A percentile compares a stretch with the other conserved stretches of the same genome.
These are phyloP conservation scores for Fusarium irregulare DNA, from an alignment of 2,329 filamentous ascomycete genomes.

Conservation along the genomic window DNA sequence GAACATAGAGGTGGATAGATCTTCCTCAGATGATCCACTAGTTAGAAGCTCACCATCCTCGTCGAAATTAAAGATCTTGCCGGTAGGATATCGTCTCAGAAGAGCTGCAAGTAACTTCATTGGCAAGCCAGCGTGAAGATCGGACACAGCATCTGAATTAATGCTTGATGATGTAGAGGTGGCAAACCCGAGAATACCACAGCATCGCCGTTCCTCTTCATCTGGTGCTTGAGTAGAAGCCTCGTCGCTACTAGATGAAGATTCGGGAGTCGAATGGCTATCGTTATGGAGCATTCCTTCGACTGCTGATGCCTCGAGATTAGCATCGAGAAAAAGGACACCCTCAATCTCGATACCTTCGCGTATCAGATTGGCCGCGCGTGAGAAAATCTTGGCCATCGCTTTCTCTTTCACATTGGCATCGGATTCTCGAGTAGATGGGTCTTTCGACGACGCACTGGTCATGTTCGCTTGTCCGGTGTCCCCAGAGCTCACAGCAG, in stretches of 20 bases:
- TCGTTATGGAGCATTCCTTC: slow-evolving; percentile 38
- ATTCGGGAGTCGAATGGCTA: slow-evolving; percentile 15
- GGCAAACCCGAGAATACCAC: slow-evolving; percentile 55
- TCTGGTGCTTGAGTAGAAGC: not conserved
- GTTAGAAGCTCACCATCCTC: slow-evolving; percentile 51
- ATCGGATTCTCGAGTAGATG: slow-evolving; percentile 3
- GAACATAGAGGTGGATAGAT: slow-evolving; percentile 5
- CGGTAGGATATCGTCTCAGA: slow-evolving; percentile 58
- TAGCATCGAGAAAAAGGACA: slow-evolving; percentile 49
- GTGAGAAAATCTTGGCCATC: slow-evolving; percentile 51
- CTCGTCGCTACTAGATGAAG: slow-evolving; percentile 47
- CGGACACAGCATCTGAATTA: slow-evolving; percentile 41
- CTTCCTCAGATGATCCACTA: slow-evolving; percentile 49
- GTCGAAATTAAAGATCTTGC: slow-evolving; percentile 60
- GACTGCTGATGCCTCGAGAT: slow-evolving; percentile 30
- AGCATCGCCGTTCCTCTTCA: slow-evolving; percentile 31
- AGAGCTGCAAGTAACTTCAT: slow-evolving; percentile 55
- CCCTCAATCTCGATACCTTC: slow-evolving; percentile 57
- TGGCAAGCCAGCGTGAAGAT: slow-evolving; percentile 47
- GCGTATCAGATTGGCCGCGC: slow-evolving; percentile 57
- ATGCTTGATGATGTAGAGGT: slow-evolving; percentile 50
- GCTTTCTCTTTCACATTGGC: slow-evolving; percentile 2
- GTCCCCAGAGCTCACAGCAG: not conserved
- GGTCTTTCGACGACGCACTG: slow-evolving; percentile 4
- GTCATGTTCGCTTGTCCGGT: not conserved